These are phyloP conservation scores for Cystobasidiaceae sp. DNA, from an alignment of 1,284 basidiomycete species.

Conservation along the genomic window DNA sequence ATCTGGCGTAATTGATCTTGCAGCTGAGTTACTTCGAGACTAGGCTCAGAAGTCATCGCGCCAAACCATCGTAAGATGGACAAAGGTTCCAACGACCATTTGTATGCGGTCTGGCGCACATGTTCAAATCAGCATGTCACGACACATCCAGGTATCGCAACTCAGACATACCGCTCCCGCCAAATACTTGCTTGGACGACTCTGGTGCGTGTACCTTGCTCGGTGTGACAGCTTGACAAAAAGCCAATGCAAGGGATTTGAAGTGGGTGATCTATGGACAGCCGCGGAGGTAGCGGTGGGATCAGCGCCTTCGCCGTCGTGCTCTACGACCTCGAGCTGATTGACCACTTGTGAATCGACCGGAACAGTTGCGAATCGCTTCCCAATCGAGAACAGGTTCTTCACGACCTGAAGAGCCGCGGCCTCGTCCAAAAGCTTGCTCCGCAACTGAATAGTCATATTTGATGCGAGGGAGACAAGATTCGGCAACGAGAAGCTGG, in stretches of 20 bases:
- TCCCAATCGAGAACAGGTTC: slow-evolving; percentile 85
- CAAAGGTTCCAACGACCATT: slow-evolving; percentile 74
- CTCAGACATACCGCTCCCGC: slow-evolving; percentile 36
- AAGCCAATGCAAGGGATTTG: slow-evolving; percentile 75
- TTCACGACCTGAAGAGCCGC: slow-evolving; percentile 84
- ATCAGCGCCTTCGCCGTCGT: slow-evolving; percentile 44
- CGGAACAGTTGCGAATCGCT: slow-evolving; percentile 57
- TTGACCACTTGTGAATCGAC: slow-evolving; percentile 1
- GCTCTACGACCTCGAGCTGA: slow-evolving; percentile 38
- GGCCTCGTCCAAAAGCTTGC: slow-evolving; percentile 68
- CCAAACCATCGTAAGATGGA: slow-evolving; percentile 90
- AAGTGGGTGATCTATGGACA: not conserved
- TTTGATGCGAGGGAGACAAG: slow-evolving; percentile 72
- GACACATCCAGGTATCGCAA: not conserved
- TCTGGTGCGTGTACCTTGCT: slow-evolving; percentile 53
- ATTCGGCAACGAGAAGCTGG: slow-evolving; percentile 43
- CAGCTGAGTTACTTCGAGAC: slow-evolving; percentile 52
- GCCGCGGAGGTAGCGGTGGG: slow-evolving; percentile 42
- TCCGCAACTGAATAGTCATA: slow-evolving; percentile 73
- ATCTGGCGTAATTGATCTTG: slow-evolving; percentile 74
- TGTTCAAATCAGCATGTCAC: not conserved
- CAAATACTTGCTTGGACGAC: slow-evolving; percentile 47
- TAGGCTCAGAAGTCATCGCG: slow-evolving; percentile 58
- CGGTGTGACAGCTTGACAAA: slow-evolving; percentile 92
- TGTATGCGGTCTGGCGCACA: slow-evolving; percentile 38